A percentile compares a stretch with the other conserved stretches of the same genome.
These are phyloP conservation scores for Asterophora parasitica DNA, from an alignment of 768 basidiomycete species.

Conservation along the genomic window DNA sequence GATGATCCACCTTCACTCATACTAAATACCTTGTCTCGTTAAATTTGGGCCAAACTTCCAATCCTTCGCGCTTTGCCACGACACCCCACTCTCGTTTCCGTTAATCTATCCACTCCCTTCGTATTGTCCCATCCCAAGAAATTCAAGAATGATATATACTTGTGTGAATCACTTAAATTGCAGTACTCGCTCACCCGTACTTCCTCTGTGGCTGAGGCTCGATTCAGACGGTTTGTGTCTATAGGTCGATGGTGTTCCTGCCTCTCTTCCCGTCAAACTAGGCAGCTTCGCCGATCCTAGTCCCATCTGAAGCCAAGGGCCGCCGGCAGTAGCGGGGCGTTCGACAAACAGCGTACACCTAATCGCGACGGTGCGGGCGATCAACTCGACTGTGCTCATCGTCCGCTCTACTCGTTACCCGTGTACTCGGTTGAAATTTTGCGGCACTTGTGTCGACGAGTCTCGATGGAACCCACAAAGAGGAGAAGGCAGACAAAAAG, in stretches of 20 bases:
- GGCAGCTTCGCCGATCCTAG: constrained; percentile 9
- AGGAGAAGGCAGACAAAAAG: too few relatives aligned
- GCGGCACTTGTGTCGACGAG: too few relatives aligned
- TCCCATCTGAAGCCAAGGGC: too few relatives aligned
- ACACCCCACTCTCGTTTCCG: neutral
- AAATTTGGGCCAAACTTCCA: too few relatives aligned
- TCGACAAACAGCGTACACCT: constrained; percentile 30
- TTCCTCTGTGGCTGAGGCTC: neutral
- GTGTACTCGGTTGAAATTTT: too few relatives aligned
- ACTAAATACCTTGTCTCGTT: too few relatives aligned
- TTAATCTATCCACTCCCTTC: neutral
- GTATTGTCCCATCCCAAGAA: neutral
- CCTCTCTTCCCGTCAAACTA: too few relatives aligned
- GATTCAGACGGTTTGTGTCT: too few relatives aligned
- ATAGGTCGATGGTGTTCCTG: neutral
- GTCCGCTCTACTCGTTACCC: constrained; percentile 19
- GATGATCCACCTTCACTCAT: neutral
- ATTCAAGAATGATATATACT: neutral
- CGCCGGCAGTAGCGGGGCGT: constrained; percentile 26
- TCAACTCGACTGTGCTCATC: constrained; percentile 28
- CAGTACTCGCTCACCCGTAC: neutral
- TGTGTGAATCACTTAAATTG: neutral
- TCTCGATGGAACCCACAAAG: too few relatives aligned
- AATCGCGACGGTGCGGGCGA: constrained; percentile 32
- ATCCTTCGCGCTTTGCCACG: too few relatives aligned